Evolutionary conservation across 495 filamentous ascomycete genomes (phyloP).

Genomic region (Usnea hakonensis): DNA sequence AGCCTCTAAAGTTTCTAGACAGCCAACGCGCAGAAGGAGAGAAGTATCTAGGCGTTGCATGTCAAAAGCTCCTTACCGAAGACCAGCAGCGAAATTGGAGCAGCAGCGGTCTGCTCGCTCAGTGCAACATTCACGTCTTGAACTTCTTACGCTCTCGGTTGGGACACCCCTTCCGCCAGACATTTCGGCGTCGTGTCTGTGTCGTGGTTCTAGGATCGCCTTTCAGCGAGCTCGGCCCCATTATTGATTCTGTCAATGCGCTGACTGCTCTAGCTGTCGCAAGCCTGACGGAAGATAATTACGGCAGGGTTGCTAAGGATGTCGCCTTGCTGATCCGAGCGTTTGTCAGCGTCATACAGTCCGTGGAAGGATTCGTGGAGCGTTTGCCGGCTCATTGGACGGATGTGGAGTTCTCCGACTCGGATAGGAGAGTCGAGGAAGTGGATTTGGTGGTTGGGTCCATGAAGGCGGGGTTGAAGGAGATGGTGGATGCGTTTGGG

Average conservation of each 20-base stretch:
- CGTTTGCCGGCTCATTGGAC: slow-evolving; percentile 70
- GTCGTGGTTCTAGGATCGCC: slow-evolving; percentile 62
- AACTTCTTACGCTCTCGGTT: slow-evolving; percentile 43
- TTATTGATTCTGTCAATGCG: slow-evolving; percentile 63
- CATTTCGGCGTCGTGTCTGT: slow-evolving; percentile 53
- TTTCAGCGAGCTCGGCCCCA: slow-evolving; percentile 52
- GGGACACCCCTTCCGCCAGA: slow-evolving; percentile 65
- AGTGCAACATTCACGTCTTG: slow-evolving; percentile 31
- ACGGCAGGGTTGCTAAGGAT: slow-evolving; percentile 74
- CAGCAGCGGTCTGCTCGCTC: slow-evolving; percentile 33
- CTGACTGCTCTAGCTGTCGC: slow-evolving; percentile 60
- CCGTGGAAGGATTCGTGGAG: slow-evolving; percentile 59
- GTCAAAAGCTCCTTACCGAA: slow-evolving; percentile 35
- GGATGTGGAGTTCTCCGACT: slow-evolving; percentile 52
- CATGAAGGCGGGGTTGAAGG: slow-evolving; percentile 51
- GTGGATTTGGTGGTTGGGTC: slow-evolving; percentile 54
- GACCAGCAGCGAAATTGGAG: slow-evolving; percentile 39
- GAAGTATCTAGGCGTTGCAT: slow-evolving; percentile 15
- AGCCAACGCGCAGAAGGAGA: slow-evolving; percentile 6
- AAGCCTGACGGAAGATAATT: slow-evolving; percentile 76
- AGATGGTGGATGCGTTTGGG: slow-evolving; percentile 60
- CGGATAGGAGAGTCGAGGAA: slow-evolving; percentile 42
- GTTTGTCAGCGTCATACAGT: slow-evolving; percentile 57
- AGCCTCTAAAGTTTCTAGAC: slow-evolving; percentile 13
- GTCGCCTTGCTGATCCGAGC: slow-evolving; percentile 63